Base-by-base conservation (phyloP, 352 stramenopile species). In the Bremia lactucae region DNA sequence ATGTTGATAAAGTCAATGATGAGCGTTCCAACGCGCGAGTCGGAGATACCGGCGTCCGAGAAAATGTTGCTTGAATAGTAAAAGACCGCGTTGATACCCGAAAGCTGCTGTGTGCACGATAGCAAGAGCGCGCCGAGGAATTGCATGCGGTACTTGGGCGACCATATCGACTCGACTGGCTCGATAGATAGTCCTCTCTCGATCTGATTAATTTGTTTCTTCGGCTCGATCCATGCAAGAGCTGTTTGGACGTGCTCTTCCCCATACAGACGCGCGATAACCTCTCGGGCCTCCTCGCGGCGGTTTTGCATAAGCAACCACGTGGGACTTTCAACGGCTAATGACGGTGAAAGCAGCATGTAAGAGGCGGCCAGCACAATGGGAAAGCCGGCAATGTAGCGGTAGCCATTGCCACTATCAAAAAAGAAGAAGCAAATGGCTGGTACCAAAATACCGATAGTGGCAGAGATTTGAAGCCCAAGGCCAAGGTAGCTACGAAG, bases 71-170 rank as follows among this genome's bases (percentile, higher is more conserved):
- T 39, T 1, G 46, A 54, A 39, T 55, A 55, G 40, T 55, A 55
- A 23, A 55, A 55, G n/a, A 55, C 47, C 16, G 39, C 47, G 25
- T 55, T 55, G 33, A 55, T 55, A 34, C 47, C 47, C 1, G 47
- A 55, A 3, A 55, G 46, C 36, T 61, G 52, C 23, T 56, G 52
- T 16, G 52, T 33, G 8, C 52, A 65, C 20, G 29, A 72, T 55
- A 28, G 59, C 52, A 49, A 56, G 44, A 84, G 72, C 6, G 64
- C 72, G 0, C 54, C 62, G 7, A 84, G 57, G 44, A 80, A 64
- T 45, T 80, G 67, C 35, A 61, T 48, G 10, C 59, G 51, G 6
- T 60, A 63, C 14, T 71, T 44, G 11, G 46, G 46, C 1, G 58
- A 36, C 1, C 66, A 71, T 20, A 74, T 56, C 2, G 71, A 54